These are phyloP conservation scores for Pseudogymnoascus sp. DNA, from an alignment of 2,329 filamentous ascomycete genomes.

Conservation along the genomic window DNA sequence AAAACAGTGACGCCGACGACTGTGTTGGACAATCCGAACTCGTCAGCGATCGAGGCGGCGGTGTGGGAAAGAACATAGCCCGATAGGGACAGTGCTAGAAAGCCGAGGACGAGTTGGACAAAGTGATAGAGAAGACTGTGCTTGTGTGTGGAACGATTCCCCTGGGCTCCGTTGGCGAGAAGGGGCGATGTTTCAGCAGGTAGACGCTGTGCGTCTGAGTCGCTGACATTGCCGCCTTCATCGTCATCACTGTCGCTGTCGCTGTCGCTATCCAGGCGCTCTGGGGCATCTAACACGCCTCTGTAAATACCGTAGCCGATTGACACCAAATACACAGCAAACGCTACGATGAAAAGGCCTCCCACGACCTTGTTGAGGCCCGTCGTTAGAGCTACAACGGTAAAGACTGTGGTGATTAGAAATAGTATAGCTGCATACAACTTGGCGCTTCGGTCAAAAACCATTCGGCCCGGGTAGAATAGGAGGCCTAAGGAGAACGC, in stretches of 20 bases:
- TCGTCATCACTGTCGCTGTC: constrained; percentile 20
- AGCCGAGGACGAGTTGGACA: constrained; percentile 34
- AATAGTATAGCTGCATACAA: constrained; percentile 38
- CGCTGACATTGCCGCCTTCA: neutral
- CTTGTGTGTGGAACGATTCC: neutral
- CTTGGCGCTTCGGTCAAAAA: constrained; percentile 40
- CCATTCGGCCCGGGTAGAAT: constrained; percentile 28
- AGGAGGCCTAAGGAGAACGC: constrained; percentile 45
- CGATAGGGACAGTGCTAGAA: constrained; percentile 36
- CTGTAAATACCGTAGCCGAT: constrained; percentile 37
- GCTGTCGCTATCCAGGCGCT: constrained; percentile 35
- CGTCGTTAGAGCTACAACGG: constrained; percentile 27
- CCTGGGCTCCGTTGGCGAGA: neutral
- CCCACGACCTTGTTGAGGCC: constrained; percentile 30
- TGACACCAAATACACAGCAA: constrained; percentile 36
- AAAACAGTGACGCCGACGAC: constrained; percentile 40
- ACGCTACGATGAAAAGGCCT: constrained; percentile 32
- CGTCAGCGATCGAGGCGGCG: constrained; percentile 32
- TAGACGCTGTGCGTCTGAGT: neutral
- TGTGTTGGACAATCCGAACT: constrained; percentile 35
- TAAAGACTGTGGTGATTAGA: constrained; percentile 33
- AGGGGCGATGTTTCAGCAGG: constrained; percentile 13
- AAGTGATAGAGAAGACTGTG: constrained; percentile 32
- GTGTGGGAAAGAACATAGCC: constrained; percentile 41
- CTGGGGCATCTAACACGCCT: constrained; percentile 33